These are phyloP conservation scores for Sporisorium iseilematis-ciliati DNA, from an alignment of 1,284 basidiomycete genomes.

Conservation along the genomic window DNA sequence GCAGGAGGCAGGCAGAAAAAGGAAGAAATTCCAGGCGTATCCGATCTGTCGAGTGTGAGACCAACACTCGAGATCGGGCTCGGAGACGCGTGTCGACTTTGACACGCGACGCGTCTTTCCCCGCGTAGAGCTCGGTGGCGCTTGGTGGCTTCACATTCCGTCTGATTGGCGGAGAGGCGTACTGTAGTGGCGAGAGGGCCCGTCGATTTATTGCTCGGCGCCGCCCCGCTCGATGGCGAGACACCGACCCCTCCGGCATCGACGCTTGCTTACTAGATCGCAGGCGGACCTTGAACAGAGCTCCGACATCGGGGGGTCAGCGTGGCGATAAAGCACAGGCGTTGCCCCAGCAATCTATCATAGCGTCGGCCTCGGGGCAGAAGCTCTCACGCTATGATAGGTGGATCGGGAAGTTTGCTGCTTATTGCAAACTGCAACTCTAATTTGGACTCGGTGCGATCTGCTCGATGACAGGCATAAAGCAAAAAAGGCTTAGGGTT, in stretches of 20 bases:
- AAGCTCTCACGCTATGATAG: slow-evolving; percentile 4
- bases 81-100: slow-evolving; percentile 2
- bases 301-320: not conserved
- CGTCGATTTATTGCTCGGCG: not conserved
- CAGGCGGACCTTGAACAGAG: not conserved
- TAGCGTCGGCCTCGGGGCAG: not conserved
- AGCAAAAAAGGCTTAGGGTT: not conserved
- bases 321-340: not conserved
- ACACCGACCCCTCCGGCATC: slow-evolving; percentile 1
- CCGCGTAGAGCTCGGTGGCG: not conserved
- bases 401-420: not conserved
- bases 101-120: slow-evolving; percentile 11
- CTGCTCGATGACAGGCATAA: not conserved
- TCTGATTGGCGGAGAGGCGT: too few relatives aligned
- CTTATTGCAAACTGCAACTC: too few relatives aligned
- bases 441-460: not conserved
- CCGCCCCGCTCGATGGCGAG: slow-evolving; percentile 11
- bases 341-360: not conserved
- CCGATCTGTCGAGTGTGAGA: slow-evolving; percentile 6
- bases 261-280: not conserved
- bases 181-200: not conserved
- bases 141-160: not conserved
- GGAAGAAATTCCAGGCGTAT: not conserved
- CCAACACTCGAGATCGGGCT: slow-evolving; percentile 15
- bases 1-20: not conserved